Percentiles rank a stretch among this genome's conserved stretches.
Evolutionary conservation across 2,329 filamentous ascomycete species (phyloP).

Genomic region (Colletotrichum lindemuthianum): DNA sequence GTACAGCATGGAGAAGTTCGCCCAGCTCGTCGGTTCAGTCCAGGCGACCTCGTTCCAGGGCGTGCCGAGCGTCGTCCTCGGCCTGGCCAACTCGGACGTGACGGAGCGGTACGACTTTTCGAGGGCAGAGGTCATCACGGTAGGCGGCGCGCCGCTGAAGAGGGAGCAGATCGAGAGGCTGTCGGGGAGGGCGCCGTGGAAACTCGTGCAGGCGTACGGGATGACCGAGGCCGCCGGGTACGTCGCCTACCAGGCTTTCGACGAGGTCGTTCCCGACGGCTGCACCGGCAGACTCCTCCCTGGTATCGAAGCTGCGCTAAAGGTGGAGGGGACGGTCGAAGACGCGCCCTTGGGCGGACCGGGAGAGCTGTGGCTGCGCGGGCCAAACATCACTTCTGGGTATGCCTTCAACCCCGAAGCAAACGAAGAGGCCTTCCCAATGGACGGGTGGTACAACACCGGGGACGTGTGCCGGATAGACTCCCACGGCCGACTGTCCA

Average conservation of each 20-base stretch:
- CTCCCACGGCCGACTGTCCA: slow-evolving; percentile 43
- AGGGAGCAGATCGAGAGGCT: slow-evolving; percentile 46
- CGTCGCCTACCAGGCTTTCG: slow-evolving; percentile 51
- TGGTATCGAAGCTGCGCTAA: slow-evolving; percentile 51
- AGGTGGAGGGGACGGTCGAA: slow-evolving; percentile 48
- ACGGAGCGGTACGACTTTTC: slow-evolving; percentile 50
- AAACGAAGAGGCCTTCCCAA: slow-evolving; percentile 49
- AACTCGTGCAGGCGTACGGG: slow-evolving; percentile 54
- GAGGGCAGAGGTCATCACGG: slow-evolving; percentile 47
- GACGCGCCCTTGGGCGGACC: slow-evolving; percentile 49
- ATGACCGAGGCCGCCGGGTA: slow-evolving; percentile 58
- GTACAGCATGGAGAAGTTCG: slow-evolving; percentile 49
- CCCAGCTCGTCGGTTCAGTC: slow-evolving; percentile 46
- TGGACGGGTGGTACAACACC: slow-evolving; percentile 55
- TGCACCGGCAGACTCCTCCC: slow-evolving; percentile 50
- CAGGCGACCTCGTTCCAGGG: slow-evolving; percentile 52
- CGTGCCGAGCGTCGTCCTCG: slow-evolving; percentile 50
- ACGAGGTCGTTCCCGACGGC: slow-evolving; percentile 46
- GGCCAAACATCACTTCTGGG: slow-evolving; percentile 54
- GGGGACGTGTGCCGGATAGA: slow-evolving; percentile 55
- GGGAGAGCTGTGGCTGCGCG: slow-evolving; percentile 55
- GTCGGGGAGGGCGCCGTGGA: slow-evolving; percentile 47
- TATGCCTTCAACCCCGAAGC: slow-evolving; percentile 53
- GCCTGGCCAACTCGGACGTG: slow-evolving; percentile 49
- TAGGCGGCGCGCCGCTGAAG: slow-evolving; percentile 49